These are phyloP conservation scores for Danielia reshetovae DNA, from an alignment of 805 yeast genomes.

Conservation along the genomic window DNA sequence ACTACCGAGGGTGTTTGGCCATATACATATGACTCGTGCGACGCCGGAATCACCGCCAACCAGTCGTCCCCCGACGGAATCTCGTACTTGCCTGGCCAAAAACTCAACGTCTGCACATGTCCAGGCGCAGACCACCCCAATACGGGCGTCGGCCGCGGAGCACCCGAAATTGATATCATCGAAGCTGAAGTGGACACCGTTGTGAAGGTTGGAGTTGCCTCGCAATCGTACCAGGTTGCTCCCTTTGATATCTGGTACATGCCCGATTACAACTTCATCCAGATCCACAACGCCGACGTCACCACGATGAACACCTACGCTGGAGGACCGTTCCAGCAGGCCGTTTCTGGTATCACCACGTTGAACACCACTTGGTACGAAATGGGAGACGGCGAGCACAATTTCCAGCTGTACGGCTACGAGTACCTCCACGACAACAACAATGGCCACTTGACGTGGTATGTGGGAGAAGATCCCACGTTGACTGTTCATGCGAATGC, in stretches of 20 bases:
- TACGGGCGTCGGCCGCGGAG: slow-evolving; percentile 35
- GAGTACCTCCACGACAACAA: slow-evolving; percentile 29
- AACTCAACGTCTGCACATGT: slow-evolving; percentile 31
- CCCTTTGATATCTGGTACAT: slow-evolving; percentile 43
- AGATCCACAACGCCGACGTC: slow-evolving; percentile 22
- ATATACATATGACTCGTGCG: slow-evolving; percentile 35
- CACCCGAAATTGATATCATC: slow-evolving; percentile 28
- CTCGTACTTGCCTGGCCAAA: slow-evolving; percentile 36
- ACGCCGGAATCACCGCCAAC: slow-evolving; percentile 35
- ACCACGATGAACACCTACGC: slow-evolving; percentile 36
- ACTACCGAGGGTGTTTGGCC: slow-evolving; percentile 40
- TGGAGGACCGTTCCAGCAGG: slow-evolving; percentile 39
- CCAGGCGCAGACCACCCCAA: slow-evolving; percentile 36
- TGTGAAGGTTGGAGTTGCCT: slow-evolving; percentile 18
- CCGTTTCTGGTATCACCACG: slow-evolving; percentile 34
- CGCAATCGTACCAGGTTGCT: slow-evolving; percentile 42
- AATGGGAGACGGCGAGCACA: slow-evolving; percentile 12
- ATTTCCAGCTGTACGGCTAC: slow-evolving; percentile 32
- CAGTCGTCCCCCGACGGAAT: slow-evolving; percentile 39
- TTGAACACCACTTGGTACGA: slow-evolving; percentile 37
- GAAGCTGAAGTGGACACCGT: slow-evolving; percentile 19
- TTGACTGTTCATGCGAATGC: slow-evolving; percentile 70
- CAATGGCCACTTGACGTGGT: slow-evolving; percentile 34
- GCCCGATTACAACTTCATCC: slow-evolving; percentile 36
- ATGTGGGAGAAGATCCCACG: slow-evolving; percentile 48